Evolutionary conservation across 495 filamentous ascomycete genomes (phyloP), one percentile per base, ranked within the genome.

Genomic region (Astrothelium macrocarpum): DNA sequence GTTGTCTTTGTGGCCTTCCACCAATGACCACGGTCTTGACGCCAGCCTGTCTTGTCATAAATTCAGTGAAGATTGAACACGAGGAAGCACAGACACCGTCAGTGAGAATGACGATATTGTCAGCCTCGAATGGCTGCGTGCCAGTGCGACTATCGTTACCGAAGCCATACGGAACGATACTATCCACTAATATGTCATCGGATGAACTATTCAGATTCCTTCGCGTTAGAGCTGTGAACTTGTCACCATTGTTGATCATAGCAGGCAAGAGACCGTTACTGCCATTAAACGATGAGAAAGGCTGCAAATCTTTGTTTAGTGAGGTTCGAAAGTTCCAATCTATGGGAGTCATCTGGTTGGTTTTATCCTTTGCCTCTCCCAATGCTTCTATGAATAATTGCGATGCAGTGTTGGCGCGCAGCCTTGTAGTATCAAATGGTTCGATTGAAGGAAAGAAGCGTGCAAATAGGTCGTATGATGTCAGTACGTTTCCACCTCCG

Each of bases 11-110:
- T 2, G 80, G 77, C 1, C 72, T 74, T 0, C 82, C 82, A 34
- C 82, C 82, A 20, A 78, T 72, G n/a, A 76, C 78, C 16, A 85
- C 69, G 23, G 75, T 76, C 4, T 74, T 72, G 2, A 80, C 80
- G 46, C 77, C 78, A 46, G 74, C 79, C 72, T 74, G 66, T 25
- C 77, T 58, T 65, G 65, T 77, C 78, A 85, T 81, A 61, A 81
- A 69, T 68, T 85, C 82, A 26, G 76, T 70, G 68, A 85, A 84
- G n/a, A 81, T 65, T 1, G 78, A 71, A 67, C 81, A 85, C 34
- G 81, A 73, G 0, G 78, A 82, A 20, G 73, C 74, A 68, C 82
- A 85, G 53, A 76, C 59, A 32, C 77, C 77, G 64, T 85, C 81
- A 23, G 77, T 71, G 23, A 82, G 74, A 59, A 83, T 66, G 32